These are phyloP conservation scores for Nothophoma quercina DNA, from an alignment of 2,329 filamentous ascomycete genomes.

Conservation along the genomic window DNA sequence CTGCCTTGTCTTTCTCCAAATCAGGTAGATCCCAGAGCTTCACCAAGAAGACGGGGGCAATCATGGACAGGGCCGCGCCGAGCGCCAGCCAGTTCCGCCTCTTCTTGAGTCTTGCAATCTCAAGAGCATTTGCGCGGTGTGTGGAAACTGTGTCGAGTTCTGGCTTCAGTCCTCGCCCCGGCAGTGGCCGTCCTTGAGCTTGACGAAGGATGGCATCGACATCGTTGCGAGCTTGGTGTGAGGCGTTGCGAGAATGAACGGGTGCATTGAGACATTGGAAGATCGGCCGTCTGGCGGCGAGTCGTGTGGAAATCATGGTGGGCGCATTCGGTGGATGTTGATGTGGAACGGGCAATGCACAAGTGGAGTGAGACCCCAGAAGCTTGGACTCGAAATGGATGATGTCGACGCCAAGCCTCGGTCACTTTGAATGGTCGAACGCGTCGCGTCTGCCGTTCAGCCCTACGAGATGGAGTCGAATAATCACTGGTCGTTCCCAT, in stretches of 20 bases:
- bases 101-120: conserved; percentile 36
- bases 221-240: conserved; percentile 24
- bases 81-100: conserved; percentile 45
- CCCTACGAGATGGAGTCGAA: conserved; percentile 11
- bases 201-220: conserved; percentile 24
- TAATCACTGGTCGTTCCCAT: too few relatives aligned
- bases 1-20: conserved; percentile 25
- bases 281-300: conserved; percentile 38
- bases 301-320: conserved; percentile 43
- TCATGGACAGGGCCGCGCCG: conserved; percentile 48
- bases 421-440: too few relatives aligned
- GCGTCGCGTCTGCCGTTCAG: conserved; percentile 28
- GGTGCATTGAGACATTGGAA: conserved; percentile 38
- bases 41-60: conserved; percentile 47
- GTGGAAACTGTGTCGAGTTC: conserved; percentile 43
- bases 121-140: conserved; percentile 43
- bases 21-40: conserved; percentile 43
- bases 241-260: conserved; percentile 26
- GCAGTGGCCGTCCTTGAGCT: conserved; percentile 12
- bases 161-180: conserved; percentile 15
- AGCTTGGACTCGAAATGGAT: neutral
- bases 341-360: neutral
- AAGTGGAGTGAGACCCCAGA: conserved; percentile 3
- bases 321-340: conserved; percentile 17
- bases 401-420: conserved; percentile 34